Base-by-base conservation (phyloP, 129 eudicot genomes). In the Saposhnikovia divaricata region DNA sequence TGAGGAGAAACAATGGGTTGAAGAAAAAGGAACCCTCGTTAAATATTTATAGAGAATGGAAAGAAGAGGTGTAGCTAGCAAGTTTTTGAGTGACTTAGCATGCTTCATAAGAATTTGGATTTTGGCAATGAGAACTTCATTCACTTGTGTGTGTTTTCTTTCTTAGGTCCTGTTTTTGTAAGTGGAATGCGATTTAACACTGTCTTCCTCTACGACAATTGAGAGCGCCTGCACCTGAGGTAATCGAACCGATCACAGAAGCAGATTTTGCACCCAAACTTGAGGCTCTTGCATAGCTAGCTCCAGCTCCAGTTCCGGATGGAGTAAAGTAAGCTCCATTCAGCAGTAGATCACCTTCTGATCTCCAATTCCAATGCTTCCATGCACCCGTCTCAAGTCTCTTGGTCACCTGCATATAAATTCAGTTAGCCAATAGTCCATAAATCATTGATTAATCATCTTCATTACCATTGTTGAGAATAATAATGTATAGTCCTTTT, bases 351-450 rank as follows among this genome's bases (percentile, higher is more conserved):
- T 93, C 98, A 47, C 96, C 98, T 81, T 89, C 95, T 57, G 95
- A 87, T 83, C 97, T 89, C 98, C 98, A 93, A 59, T 93, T 93
- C 98, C 98, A 93, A 51, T 82, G 86, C 72, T 84, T 90, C 98
- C 98, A 93, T 15, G 55, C 31, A 23, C 48, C 48, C 2, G 9
- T 7, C 28, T 74, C 77, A 44, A 87, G 94, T 86, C 98, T 91
- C 77, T 91, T 86, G 40, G 98, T 93, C 45, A 93, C 96, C 98
- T 93, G 77, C 11, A 44, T 74, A 3, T 78, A 25, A 72, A 47
- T 34, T 4, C 21, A 77, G 39, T 74, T 7, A 12, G 55, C 77
- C 5, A 34, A 34, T 53, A 59, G 27, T 72, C 28, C 5, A 44
- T 5, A 44, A 74, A 23, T 43, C 42, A 5, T 15, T 16, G 19